Percentiles rank a stretch among this genome's conserved stretches.
phyloP scores from a whole-genome alignment of 2,329 filamentous ascomycete genomes.

The Colletotrichum destructivum region DNA sequence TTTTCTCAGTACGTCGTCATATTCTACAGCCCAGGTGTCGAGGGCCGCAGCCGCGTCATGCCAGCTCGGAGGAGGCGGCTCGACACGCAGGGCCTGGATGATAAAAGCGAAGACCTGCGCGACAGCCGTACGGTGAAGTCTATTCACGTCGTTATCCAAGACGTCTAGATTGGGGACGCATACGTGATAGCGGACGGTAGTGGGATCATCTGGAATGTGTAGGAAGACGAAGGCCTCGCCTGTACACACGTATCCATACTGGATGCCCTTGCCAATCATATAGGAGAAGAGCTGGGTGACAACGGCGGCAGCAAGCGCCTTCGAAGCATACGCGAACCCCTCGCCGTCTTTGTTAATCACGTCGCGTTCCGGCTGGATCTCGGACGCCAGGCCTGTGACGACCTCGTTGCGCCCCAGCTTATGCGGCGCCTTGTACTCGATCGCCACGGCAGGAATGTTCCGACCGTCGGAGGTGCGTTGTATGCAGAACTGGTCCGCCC shows the following conservation, averaged over 20 bases:
- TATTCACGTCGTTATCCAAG: slow-evolving; percentile 50
- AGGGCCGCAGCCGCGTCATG: slow-evolving; percentile 49
- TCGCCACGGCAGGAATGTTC: slow-evolving; percentile 49
- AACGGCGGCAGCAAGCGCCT: slow-evolving; percentile 52
- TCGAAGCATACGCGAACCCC: slow-evolving; percentile 47
- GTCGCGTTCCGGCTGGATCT: slow-evolving; percentile 38
- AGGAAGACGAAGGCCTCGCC: slow-evolving; percentile 50
- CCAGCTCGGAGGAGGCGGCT: slow-evolving; percentile 51
- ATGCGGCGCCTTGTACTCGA: slow-evolving; percentile 58
- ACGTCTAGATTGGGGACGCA: slow-evolving; percentile 49
- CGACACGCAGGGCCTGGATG: slow-evolving; percentile 50
- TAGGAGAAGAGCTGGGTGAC: slow-evolving; percentile 59
- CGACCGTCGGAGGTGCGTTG: neutral
- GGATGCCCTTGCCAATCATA: slow-evolving; percentile 54
- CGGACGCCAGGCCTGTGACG: slow-evolving; percentile 43
- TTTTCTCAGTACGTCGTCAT: slow-evolving; percentile 47
- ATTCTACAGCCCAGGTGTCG: slow-evolving; percentile 52
- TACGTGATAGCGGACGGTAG: neutral
- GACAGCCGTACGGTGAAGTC: slow-evolving; percentile 55
- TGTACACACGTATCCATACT: slow-evolving; percentile 53
- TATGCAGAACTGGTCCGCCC: slow-evolving; percentile 8
- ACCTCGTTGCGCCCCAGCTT: slow-evolving; percentile 54
- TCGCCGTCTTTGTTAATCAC: slow-evolving; percentile 49
- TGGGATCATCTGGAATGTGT: slow-evolving; percentile 48
- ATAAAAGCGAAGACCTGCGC: slow-evolving; percentile 57